Evolutionary conservation across 345 rosid genomes (phyloP).

Genomic region (Boechera stricta): DNA sequence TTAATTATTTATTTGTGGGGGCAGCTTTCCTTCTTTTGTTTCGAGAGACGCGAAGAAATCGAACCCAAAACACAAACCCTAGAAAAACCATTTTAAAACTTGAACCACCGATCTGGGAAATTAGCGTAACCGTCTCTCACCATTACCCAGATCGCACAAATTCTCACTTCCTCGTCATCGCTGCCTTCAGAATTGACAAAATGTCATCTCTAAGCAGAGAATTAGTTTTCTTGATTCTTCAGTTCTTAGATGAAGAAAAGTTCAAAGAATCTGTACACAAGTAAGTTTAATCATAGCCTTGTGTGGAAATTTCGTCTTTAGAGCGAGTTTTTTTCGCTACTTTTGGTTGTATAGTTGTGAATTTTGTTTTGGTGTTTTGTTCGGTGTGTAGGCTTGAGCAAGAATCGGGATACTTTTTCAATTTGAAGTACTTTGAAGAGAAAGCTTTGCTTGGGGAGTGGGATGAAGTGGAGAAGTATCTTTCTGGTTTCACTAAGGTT

Average conservation of each 20-base stretch:
- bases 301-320: background rate
- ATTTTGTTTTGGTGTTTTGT: background rate
- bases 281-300: conserved; percentile 36
- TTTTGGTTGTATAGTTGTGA: background rate
- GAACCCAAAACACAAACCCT: conserved; percentile 34
- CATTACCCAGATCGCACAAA: conserved; percentile 25
- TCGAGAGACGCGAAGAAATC: conserved; percentile 32
- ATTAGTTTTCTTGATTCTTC: conserved; percentile 57
- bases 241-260: conserved; percentile 64
- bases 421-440: conserved; percentile 83
- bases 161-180: background rate
- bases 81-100: conserved; percentile 31
- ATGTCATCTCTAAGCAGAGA: conserved; percentile 69
- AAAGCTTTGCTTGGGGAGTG: conserved; percentile 78
- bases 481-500: conserved; percentile 82
- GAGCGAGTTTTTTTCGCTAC: no score
- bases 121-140: conserved; percentile 25
- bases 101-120: conserved; percentile 28
- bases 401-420: conserved; percentile 84
- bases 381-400: conserved; percentile 63
- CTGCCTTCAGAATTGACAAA: background rate
- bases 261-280: conserved; percentile 63
- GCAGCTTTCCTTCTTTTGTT: conserved; percentile 30
- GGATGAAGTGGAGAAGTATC: conserved; percentile 87
- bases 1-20: background rate